Evolutionary conservation across 768 basidiomycete species (phyloP).

Genomic region (Serendipita sp.): DNA sequence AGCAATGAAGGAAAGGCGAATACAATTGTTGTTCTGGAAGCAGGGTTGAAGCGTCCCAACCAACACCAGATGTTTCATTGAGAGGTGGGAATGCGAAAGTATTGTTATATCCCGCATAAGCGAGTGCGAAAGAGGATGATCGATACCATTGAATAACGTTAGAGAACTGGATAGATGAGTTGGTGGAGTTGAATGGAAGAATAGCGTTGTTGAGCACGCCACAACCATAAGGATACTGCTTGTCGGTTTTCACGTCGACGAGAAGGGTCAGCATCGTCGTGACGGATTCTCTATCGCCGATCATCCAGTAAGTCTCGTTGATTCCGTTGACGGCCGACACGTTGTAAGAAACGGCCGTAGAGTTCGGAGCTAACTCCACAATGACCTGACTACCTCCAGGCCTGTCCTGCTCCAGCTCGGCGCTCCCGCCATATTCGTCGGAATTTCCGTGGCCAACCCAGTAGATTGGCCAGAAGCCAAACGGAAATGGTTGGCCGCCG

Average conservation of each 20-base stretch:
- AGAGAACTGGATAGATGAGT: neutral
- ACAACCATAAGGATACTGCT: neutral
- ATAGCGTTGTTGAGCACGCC: neutral
- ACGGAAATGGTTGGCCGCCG: neutral
- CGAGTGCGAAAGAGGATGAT: neutral
- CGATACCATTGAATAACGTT: slow-evolving; percentile 2
- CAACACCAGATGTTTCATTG: neutral
- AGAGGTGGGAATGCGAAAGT: neutral
- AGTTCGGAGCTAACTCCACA: neutral
- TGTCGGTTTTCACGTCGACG: neutral
- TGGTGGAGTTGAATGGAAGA: neutral
- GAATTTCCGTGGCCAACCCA: neutral
- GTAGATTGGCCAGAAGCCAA: slow-evolving; percentile 3
- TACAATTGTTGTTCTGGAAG: slow-evolving; percentile 17
- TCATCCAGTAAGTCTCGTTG: neutral
- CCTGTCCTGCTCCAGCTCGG: neutral
- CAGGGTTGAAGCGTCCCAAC: neutral
- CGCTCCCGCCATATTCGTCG: neutral
- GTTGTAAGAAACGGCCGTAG: neutral
- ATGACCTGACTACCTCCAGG: slow-evolving; percentile 1
- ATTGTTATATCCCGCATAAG: neutral
- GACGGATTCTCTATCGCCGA: neutral
- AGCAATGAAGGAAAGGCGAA: slow-evolving; percentile 30
- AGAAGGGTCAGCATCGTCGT: neutral
- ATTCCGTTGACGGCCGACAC: neutral